These are phyloP conservation scores for Suhomyces xylopsoci DNA, from an alignment of 805 yeast genomes.

Conservation along the genomic window DNA sequence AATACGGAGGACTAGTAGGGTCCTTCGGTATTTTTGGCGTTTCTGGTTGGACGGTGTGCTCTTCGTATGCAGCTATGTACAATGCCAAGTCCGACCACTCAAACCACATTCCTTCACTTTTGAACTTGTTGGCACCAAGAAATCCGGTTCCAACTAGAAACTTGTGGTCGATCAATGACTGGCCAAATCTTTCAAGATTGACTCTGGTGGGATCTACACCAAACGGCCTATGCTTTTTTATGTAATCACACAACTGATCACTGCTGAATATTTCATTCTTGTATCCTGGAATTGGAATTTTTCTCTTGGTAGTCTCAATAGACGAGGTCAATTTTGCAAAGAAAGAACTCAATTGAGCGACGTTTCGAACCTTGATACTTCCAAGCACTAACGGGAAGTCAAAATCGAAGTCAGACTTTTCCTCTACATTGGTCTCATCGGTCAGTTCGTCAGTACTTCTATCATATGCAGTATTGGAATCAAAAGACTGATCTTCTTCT, in stretches of 20 bases:
- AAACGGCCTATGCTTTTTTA: slow-evolving; percentile 23
- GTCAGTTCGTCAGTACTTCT: slow-evolving; percentile 3
- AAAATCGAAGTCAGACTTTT: slow-evolving; percentile 13
- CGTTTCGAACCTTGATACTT: slow-evolving; percentile 15
- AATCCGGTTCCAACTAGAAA: slow-evolving; percentile 31
- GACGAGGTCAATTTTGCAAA: slow-evolving; percentile 18
- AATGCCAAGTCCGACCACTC: slow-evolving; percentile 40
- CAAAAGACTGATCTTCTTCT: neutral
- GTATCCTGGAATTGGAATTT: slow-evolving; percentile 40
- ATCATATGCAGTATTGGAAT: neutral
- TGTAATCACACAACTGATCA: slow-evolving; percentile 32
- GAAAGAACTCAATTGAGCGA: slow-evolving; percentile 20
- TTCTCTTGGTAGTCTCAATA: slow-evolving; percentile 28
- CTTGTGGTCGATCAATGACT: slow-evolving; percentile 33
- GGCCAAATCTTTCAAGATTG: slow-evolving; percentile 41
- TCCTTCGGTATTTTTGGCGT: neutral
- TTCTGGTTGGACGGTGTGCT: neutral
- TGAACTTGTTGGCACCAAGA: slow-evolving; percentile 33
- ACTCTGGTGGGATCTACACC: slow-evolving; percentile 35
- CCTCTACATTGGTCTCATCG: neutral
- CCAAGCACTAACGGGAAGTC: slow-evolving; percentile 35
- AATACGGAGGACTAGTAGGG: neutral
- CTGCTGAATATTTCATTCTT: slow-evolving; percentile 38
- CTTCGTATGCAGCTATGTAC: slow-evolving; percentile 12
- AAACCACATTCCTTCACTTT: slow-evolving; percentile 42